Percentiles rank a stretch among this genome's conserved stretches.
Conservation (phyloP, 768 basidiomycete genomes). For the Tylopilus felleus region DNA sequence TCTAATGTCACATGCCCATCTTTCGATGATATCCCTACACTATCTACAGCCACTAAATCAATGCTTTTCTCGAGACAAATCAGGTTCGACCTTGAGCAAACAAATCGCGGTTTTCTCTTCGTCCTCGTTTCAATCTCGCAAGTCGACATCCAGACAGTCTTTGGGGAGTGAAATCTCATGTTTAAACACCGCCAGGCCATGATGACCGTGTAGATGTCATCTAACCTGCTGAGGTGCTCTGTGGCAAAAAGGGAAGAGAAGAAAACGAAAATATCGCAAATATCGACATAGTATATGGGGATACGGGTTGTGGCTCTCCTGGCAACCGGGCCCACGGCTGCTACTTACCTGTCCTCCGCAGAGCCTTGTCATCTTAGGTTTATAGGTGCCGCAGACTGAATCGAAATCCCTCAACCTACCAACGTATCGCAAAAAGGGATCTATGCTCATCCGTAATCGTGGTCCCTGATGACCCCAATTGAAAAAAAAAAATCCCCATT, state of each 20-base stretch:
- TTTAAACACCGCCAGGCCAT: not conserved
- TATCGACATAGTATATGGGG: not conserved
- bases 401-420: not conserved
- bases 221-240: too few species aligned
- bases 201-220: too few species aligned
- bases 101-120: not conserved
- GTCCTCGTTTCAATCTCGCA: not conserved
- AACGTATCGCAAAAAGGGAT: not conserved
- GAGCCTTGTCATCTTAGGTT: not conserved
- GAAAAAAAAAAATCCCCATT: not conserved
- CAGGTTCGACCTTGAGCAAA: not conserved
- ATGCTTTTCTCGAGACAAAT: not conserved
- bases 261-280: not conserved
- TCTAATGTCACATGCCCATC: slow-evolving; percentile 14
- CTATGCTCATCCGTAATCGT: not conserved
- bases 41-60: slow-evolving; percentile 19
- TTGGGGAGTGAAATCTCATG: not conserved
- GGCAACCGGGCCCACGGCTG: not conserved
- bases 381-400: not conserved
- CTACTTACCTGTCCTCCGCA: not conserved
- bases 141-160: not conserved
- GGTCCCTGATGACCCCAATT: not conserved
- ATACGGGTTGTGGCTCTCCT: not conserved
- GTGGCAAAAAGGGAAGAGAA: not conserved
- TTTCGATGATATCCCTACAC: slow-evolving; percentile 29